Percentiles rank a stretch among this genome's conserved stretches.
Evolutionary conservation across 345 rosid genomes (phyloP).

Genomic region (Microcos paniculata): DNA sequence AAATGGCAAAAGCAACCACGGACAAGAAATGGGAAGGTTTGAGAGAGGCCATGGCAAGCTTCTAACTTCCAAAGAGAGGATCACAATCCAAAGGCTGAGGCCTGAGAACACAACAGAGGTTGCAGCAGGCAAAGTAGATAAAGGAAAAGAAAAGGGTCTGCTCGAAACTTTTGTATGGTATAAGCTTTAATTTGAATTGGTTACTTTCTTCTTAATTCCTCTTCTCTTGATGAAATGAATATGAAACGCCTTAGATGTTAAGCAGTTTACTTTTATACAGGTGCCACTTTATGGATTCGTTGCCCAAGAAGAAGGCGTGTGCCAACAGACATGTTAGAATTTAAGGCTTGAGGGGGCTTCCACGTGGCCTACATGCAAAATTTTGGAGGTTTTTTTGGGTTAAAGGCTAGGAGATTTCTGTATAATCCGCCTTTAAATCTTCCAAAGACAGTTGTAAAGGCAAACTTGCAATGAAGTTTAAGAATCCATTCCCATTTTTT

Average conservation of each 20-base stretch:
- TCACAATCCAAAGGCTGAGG: background rate
- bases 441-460: background rate
- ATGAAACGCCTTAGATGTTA: background rate
- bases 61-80: too few species aligned
- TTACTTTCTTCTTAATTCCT: background rate
- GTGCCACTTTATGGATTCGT: slow-evolving; percentile 20
- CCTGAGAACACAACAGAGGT: background rate
- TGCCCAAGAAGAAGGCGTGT: background rate
- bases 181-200: background rate
- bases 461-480: background rate
- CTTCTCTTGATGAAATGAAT: background rate
- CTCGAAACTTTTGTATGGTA: slow-evolving; percentile 2
- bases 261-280: slow-evolving; percentile 4
- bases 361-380: slow-evolving; percentile 31
- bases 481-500: background rate
- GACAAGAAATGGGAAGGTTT: slow-evolving; percentile 10
- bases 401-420: background rate
- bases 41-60: slow-evolving; percentile 29
- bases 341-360: background rate
- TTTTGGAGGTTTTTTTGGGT: background rate
- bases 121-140: background rate
- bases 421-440: background rate
- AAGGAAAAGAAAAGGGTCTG: background rate
- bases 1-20: slow-evolving; percentile 28
- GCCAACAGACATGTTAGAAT: background rate